Base-by-base conservation (phyloP, 106 monocot species). In the Dendrobium officinale region DNA sequence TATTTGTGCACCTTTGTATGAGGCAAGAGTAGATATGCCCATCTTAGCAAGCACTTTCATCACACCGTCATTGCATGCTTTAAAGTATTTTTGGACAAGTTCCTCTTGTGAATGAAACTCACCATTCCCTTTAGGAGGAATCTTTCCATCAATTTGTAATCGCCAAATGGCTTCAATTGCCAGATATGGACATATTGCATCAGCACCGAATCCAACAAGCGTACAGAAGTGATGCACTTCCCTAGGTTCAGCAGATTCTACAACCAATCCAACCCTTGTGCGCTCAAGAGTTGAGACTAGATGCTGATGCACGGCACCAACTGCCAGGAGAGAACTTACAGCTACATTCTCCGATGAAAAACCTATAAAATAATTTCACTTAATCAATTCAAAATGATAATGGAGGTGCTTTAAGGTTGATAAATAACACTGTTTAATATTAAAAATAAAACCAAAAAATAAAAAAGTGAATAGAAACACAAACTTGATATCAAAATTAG, bases 1-100 rank as follows among this genome's bases (percentile, higher is more conserved):
- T 74, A 95, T 99, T 70, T 99, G 99, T 55, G 99, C 99, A 82
- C 99, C 99, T 83, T 99, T 99, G 83, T 99, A 99, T 73, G 99
- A 99, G 48, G 99, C 99, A 37, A 99, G 82, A 19, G 99, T 99
- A 18, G 99, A 99, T 81, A 95, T 99, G 3, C 99, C 99, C 99
- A 99, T 99, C 79, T 99, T 99, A 31, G 99, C 99, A 81, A 99
- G 95, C 85, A 99, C 99, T 85, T 99, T 99, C 99, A 99, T 99
- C 92, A 99, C 91, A 29, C 99, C 99, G 78, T 99, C 89, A 67
- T 85, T 93, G 56, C 89, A 91, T 75, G 99, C 99, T 73, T 95
- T 91, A 33, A 99, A 99, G 82, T 99, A 99, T 77, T 86, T 95
- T 49, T 88, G 86, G 20, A 93, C 87, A 67, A 99, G 91, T 49